Evolutionary conservation across 1,284 basidiomycete species (phyloP).

Genomic region (Fomes fomentarius): DNA sequence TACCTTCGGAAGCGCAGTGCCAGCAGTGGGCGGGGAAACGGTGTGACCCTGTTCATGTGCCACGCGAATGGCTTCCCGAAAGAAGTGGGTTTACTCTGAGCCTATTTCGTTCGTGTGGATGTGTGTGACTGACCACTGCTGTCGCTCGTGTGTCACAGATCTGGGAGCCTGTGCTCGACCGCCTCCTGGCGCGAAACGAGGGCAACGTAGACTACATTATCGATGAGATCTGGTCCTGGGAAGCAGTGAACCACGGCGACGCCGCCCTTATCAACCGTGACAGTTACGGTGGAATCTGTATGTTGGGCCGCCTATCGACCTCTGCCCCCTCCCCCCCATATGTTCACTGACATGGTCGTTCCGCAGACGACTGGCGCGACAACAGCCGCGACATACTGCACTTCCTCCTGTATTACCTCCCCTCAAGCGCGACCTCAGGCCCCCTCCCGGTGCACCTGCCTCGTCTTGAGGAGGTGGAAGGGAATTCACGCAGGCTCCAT

Average conservation of each 20-base stretch:
- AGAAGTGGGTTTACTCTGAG: conserved; percentile 38
- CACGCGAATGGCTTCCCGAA: conserved; percentile 41
- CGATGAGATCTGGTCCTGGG: conserved; percentile 61
- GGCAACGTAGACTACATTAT: conserved; percentile 30
- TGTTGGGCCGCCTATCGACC: too few relatives aligned
- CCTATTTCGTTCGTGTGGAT: too few relatives aligned
- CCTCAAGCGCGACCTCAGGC: conserved; percentile 22
- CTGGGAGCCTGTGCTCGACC: conserved; percentile 37
- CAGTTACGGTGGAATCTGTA: conserved; percentile 49
- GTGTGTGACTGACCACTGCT: too few relatives aligned
- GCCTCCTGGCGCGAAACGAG: conserved; percentile 27
- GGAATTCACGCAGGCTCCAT: conserved; percentile 40
- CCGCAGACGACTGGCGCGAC: conserved; percentile 51
- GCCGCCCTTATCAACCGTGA: conserved; percentile 51
- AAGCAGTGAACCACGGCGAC: conserved; percentile 60
- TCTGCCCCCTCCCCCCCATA: not conserved
- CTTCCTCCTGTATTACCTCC: conserved; percentile 48
- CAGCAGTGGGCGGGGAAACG: conserved; percentile 29
- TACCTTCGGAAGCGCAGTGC: conserved; percentile 31
- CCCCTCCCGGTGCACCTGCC: conserved; percentile 53
- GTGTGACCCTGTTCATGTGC: conserved; percentile 37
- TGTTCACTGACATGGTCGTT: not conserved
- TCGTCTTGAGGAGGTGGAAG: conserved; percentile 45
- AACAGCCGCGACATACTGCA: conserved; percentile 54
- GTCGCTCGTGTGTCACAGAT: conserved; percentile 48